phyloP scores from a whole-genome alignment of 805 yeast species.

The Debaryomyces hansenii region DNA sequence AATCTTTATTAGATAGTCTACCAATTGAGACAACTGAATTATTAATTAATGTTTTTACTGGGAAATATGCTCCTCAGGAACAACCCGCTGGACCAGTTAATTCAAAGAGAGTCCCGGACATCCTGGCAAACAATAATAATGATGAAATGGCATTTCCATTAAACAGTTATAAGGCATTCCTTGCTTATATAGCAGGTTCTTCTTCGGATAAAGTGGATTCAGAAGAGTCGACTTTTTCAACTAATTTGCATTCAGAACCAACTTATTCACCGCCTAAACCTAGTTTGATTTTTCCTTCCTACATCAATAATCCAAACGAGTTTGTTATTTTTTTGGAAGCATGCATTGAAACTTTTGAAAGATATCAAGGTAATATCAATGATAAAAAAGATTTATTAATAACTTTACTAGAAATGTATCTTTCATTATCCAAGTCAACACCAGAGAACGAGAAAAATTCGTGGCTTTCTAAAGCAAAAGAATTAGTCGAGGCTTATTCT shows the following conservation, averaged over 20 bases:
- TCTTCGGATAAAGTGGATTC: constrained; percentile 12
- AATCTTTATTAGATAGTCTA: constrained; percentile 57
- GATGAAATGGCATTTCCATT: constrained; percentile 17
- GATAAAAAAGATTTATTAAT: constrained; percentile 75
- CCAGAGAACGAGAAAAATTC: constrained; percentile 29
- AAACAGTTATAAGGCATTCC: constrained; percentile 32
- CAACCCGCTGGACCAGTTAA: constrained; percentile 8
- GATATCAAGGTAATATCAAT: constrained; percentile 65
- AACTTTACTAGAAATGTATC: constrained; percentile 80
- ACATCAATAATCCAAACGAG: constrained; percentile 81
- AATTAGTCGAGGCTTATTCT: constrained; percentile 48
- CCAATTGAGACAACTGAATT: constrained; percentile 84
- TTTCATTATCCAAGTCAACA: constrained; percentile 54
- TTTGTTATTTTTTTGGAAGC: constrained; percentile 94
- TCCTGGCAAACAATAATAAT: constrained; percentile 7
- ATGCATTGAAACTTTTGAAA: constrained; percentile 74
- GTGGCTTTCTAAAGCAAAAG: constrained; percentile 70
- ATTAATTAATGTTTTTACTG: constrained; percentile 85
- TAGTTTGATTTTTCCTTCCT: constrained; percentile 79
- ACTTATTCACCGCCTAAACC: constrained; percentile 94
- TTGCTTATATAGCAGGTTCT: constrained; percentile 25
- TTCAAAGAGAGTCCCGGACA: constrained; percentile 1
- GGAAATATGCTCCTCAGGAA: constrained; percentile 58
- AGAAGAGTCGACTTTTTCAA: constrained; percentile 10
- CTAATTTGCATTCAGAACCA: constrained; percentile 33